Evolutionary conservation across 148 eudicot genomes (phyloP).

Genomic region (Vaccinium myrtillus): DNA sequence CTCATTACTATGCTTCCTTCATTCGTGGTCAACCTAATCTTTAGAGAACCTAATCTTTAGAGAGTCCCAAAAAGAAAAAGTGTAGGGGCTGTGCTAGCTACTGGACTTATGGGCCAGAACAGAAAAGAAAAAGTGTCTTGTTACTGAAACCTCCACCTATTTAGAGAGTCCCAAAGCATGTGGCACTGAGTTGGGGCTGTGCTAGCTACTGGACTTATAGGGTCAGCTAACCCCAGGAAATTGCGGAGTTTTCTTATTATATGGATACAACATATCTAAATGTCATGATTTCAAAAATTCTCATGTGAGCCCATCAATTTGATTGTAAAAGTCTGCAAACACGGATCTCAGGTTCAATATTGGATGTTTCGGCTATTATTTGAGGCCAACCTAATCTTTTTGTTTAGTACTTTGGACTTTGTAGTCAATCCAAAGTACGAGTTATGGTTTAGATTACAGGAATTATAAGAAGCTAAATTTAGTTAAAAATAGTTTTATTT

Average conservation of each 20-base stretch:
- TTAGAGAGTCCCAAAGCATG: neutral
- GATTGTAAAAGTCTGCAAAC: neutral
- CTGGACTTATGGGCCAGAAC: neutral
- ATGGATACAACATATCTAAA: neutral
- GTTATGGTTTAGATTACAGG: neutral
- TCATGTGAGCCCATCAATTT: neutral
- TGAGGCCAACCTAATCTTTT: conserved; percentile 1
- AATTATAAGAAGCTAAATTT: neutral
- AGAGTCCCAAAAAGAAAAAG: too few relatives aligned
- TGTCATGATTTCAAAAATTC: neutral
- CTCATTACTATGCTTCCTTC: too few relatives aligned
- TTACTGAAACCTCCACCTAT: neutral
- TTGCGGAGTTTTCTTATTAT: neutral
- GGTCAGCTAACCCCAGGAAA: neutral
- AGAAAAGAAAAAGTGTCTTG: neutral
- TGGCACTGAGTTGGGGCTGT: neutral
- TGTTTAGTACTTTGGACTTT: neutral
- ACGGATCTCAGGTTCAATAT: neutral
- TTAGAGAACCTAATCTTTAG: too few relatives aligned
- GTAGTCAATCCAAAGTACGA: neutral
- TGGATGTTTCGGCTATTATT: neutral
- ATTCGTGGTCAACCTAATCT: too few relatives aligned
- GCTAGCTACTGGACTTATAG: neutral
- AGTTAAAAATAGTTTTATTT: neutral
- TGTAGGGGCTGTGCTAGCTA: too few relatives aligned